Evolutionary conservation across 1,284 basidiomycete species (phyloP), one percentile per base, ranked within the genome.

Genomic region (Leucoagaricus sp.): DNA sequence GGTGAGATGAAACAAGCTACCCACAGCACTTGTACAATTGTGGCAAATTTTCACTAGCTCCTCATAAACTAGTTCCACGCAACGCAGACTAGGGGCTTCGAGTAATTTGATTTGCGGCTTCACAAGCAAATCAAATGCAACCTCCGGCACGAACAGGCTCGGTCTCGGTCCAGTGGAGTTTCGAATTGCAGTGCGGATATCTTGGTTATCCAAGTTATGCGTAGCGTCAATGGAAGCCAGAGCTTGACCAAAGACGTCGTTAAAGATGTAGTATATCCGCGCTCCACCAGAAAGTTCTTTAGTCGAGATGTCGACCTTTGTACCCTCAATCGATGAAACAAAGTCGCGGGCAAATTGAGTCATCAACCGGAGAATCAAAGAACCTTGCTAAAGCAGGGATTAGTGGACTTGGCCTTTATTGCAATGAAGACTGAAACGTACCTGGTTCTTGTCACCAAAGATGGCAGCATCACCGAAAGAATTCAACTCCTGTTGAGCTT

Each of bases 31-130:
- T 7, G 96, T 97, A 75, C 96, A 98, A 70, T 96, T 98, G 73
- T 99, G 97, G 74, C 97, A 99, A 60, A 99, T 97, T 81, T 98
- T 98, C 68, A 99, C 98, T 53, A 99, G 78, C 73, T 99, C 97
- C 72, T 99, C 97, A 71, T 99, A 99, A 10, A 99, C 97, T 61
- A 99, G 77, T 74, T 99, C 97, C 28, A 99, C 97, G 67, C 97
- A 99, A 40, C 96, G 84, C 73, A 98, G 73, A 74, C 92, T 92
- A 6, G 97, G 96, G 4, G 93, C 84, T 73, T 98, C 96, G 58
- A 99, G 78, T 29, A 99, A 80, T 76, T 97, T 97, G 75, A 99
- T 98, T 74, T 99, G 97, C 0, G 97, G 97, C 72, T 99, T 99
- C 65, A 99, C 95, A 55, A 99, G 80, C 50, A 99, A 74, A 70